Percentiles rank a stretch among this genome's conserved stretches.
Conservation (phyloP, 2,329 filamentous ascomycete species). For the Xylariaceae sp. region DNA sequence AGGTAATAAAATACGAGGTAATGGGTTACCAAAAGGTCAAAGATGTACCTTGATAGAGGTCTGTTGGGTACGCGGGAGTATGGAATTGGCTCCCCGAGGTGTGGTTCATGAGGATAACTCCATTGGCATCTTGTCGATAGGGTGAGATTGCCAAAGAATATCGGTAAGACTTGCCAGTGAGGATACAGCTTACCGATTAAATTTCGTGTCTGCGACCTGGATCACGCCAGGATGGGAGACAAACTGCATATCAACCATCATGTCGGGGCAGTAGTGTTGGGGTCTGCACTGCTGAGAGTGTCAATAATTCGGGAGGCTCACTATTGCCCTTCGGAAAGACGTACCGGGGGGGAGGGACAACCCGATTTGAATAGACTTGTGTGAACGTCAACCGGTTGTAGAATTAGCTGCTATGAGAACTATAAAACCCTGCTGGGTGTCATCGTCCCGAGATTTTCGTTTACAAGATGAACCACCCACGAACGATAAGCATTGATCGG, state of each 20-base stretch:
- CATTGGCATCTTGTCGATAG: constrained; percentile 5
- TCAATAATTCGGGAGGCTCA: background rate
- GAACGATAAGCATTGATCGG: background rate
- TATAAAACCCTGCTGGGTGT: constrained; percentile 8
- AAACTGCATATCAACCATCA: constrained; percentile 3
- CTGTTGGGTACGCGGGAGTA: background rate
- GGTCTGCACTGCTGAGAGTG: background rate
- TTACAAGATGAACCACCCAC: background rate
- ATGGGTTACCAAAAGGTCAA: background rate
- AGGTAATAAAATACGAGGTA: background rate
- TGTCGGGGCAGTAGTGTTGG: background rate
- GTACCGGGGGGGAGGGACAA: background rate
- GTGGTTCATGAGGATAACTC: background rate
- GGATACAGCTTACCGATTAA: background rate
- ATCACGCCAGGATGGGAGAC: background rate
- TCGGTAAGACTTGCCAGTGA: background rate
- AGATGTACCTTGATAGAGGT: background rate
- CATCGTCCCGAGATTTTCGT: background rate
- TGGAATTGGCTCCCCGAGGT: background rate
- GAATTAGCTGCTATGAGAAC: background rate
- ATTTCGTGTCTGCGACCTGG: background rate
- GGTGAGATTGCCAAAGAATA: background rate
- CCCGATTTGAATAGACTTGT: background rate
- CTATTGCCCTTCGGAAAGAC: background rate
- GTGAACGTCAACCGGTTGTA: background rate